phyloP scores from a whole-genome alignment of 2,329 filamentous ascomycete species.

The Cercospora canescens region DNA sequence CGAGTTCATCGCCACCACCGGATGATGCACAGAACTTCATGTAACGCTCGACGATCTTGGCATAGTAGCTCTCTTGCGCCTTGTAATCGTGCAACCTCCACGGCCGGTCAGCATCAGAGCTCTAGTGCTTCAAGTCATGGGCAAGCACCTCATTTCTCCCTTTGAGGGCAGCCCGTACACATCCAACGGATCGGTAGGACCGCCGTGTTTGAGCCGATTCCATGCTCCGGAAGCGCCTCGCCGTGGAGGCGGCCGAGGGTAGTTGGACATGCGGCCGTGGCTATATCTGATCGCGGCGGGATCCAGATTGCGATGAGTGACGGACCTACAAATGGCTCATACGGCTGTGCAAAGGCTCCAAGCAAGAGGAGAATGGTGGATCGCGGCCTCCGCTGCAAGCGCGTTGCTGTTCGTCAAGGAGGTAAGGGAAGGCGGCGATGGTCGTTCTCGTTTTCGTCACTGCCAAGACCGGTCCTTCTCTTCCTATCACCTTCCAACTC shows the following conservation, averaged over 20 bases:
- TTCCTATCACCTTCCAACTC: not conserved
- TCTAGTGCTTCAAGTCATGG: not conserved
- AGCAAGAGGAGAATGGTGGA: not conserved
- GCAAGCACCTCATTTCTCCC: conserved; percentile 74
- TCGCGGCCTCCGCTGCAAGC: not conserved
- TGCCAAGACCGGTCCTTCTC: not conserved
- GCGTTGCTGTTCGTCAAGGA: not conserved
- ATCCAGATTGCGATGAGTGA: not conserved
- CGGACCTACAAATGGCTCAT: not conserved
- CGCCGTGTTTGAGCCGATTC: conserved; percentile 68
- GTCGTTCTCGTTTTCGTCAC: conserved; percentile 10
- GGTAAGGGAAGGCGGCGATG: not conserved
- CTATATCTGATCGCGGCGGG: not conserved
- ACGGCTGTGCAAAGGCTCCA: not conserved
- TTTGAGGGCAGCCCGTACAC: conserved; percentile 85
- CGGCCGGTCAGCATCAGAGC: conserved; percentile 12
- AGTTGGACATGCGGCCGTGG: conserved; percentile 24
- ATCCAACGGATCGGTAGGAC: conserved; percentile 74
- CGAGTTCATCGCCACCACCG: conserved; percentile 69
- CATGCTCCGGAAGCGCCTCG: conserved; percentile 57
- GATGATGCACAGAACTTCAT: conserved; percentile 82
- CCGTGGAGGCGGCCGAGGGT: conserved; percentile 31
- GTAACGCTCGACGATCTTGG: conserved; percentile 83
- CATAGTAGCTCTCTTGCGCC: conserved; percentile 82
- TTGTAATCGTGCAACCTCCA: conserved; percentile 61